phyloP scores from a whole-genome alignment of 352 stramenopile genomes.

The Globisporangium nodosum region DNA sequence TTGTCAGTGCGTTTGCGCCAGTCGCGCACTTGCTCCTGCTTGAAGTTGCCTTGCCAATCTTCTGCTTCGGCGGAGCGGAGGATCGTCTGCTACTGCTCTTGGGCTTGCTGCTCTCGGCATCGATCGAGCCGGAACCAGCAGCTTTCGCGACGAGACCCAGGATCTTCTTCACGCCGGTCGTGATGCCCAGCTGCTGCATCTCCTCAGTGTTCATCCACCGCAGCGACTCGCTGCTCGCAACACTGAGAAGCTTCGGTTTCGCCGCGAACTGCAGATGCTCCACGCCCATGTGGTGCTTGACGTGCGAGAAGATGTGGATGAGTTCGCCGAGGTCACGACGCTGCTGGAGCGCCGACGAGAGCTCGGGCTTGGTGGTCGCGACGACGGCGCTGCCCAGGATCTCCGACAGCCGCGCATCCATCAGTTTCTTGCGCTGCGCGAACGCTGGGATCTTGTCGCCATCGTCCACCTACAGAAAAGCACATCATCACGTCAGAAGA shows the following conservation, averaged over 20 bases:
- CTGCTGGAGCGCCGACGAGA: neutral
- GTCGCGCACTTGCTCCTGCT: neutral
- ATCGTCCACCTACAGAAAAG: constrained; percentile 35
- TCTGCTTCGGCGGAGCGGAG: constrained; percentile 6
- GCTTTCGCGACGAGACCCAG: constrained; percentile 39
- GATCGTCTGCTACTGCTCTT: constrained; percentile 3
- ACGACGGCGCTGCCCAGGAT: constrained; percentile 27
- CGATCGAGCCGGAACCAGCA: neutral
- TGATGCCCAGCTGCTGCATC: constrained; percentile 79
- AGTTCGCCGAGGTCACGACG: constrained; percentile 62
- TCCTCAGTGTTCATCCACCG: constrained; percentile 76
- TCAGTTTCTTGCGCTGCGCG: constrained; percentile 50
- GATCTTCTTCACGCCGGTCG: constrained; percentile 86
- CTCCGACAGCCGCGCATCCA: constrained; percentile 31
- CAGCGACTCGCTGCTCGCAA: constrained; percentile 8
- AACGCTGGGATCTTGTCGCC: constrained; percentile 61
- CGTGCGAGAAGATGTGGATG: constrained; percentile 87
- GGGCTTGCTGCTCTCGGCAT: neutral
- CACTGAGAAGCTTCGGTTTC: constrained; percentile 15
- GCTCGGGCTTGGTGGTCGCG: constrained; percentile 12
- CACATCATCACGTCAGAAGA: neutral
- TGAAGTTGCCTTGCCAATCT: neutral
- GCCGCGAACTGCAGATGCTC: constrained; percentile 68
- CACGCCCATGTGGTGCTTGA: constrained; percentile 89
- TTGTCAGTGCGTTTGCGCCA: constrained; percentile 35